Percentiles rank a stretch among this genome's conserved stretches.
Evolutionary conservation across 768 basidiomycete genomes (phyloP).

Genomic region (Lactarius hatsudake): DNA sequence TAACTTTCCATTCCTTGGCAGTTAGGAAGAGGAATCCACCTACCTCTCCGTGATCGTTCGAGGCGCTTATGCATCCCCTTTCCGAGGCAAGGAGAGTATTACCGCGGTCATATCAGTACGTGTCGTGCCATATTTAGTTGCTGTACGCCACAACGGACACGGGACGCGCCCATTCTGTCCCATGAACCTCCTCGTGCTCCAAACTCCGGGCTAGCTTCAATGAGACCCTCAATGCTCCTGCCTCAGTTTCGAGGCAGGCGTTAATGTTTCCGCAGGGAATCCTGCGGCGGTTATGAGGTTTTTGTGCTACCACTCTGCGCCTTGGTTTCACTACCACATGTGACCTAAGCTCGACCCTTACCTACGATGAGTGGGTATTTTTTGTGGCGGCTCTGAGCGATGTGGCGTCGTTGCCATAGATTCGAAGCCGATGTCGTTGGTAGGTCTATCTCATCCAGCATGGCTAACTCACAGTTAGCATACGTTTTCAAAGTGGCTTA

Average conservation of each 20-base stretch:
- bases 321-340: not conserved
- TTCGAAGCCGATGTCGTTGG: not conserved
- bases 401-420: not conserved
- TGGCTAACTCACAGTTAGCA: not conserved
- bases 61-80: not conserved
- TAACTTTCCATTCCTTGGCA: not conserved
- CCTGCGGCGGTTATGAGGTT: not conserved
- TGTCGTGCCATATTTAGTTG: not conserved
- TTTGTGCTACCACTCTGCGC: not conserved
- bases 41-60: not conserved
- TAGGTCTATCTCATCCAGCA: not conserved
- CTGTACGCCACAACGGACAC: not conserved
- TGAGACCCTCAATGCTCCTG: not conserved
- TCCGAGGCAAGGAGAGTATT: not conserved
- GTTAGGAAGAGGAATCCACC: not conserved
- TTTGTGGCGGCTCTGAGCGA: not conserved
- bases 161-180: not conserved
- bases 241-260: not conserved
- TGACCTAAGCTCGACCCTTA: not conserved
- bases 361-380: not conserved
- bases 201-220: not conserved
- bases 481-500: not conserved
- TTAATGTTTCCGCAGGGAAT: not conserved
- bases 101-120: not conserved
- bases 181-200: not conserved